Percentiles rank a stretch among this genome's conserved stretches.
phyloP scores from a whole-genome alignment of 441 rosid species.

The Melastoma candidum region DNA sequence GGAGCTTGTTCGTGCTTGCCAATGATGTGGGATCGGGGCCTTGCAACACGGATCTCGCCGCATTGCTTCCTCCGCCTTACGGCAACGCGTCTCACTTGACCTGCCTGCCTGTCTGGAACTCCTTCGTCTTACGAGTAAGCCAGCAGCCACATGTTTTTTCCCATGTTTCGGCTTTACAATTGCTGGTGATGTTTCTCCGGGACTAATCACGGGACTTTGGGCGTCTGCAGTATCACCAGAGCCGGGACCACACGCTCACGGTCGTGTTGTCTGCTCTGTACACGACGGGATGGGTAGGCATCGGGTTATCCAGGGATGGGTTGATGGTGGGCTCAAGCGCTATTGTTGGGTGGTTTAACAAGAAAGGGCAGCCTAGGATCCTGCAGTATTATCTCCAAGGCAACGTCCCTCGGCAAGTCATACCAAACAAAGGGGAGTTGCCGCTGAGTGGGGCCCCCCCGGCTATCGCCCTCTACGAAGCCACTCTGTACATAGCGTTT shows the following conservation, averaged over 20 bases:
- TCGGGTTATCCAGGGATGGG: constrained; percentile 84
- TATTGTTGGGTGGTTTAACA: constrained; percentile 82
- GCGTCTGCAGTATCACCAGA: constrained; percentile 53
- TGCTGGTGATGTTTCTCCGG: not conserved
- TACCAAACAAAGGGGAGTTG: constrained; percentile 67
- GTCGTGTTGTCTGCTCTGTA: constrained; percentile 62
- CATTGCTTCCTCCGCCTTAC: constrained; percentile 77
- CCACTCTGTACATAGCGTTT: constrained; percentile 71
- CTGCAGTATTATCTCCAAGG: constrained; percentile 76
- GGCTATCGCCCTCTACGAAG: constrained; percentile 58
- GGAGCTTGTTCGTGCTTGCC: not conserved
- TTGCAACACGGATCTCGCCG: constrained; percentile 41
- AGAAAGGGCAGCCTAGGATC: constrained; percentile 65
- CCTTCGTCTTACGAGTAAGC: constrained; percentile 66
- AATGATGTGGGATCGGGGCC: constrained; percentile 27
- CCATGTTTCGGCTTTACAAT: not conserved
- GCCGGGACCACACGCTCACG: constrained; percentile 56
- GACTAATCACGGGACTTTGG: not conserved
- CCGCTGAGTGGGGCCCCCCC: constrained; percentile 65
- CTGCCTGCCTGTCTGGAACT: constrained; percentile 77
- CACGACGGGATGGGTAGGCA: constrained; percentile 90
- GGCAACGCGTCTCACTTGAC: constrained; percentile 48
- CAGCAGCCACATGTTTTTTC: not conserved
- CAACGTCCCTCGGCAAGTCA: constrained; percentile 42
- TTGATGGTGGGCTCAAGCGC: constrained; percentile 89